These are phyloP conservation scores for Termitomyces sp. DNA, from an alignment of 768 basidiomycete genomes.

Conservation along the genomic window DNA sequence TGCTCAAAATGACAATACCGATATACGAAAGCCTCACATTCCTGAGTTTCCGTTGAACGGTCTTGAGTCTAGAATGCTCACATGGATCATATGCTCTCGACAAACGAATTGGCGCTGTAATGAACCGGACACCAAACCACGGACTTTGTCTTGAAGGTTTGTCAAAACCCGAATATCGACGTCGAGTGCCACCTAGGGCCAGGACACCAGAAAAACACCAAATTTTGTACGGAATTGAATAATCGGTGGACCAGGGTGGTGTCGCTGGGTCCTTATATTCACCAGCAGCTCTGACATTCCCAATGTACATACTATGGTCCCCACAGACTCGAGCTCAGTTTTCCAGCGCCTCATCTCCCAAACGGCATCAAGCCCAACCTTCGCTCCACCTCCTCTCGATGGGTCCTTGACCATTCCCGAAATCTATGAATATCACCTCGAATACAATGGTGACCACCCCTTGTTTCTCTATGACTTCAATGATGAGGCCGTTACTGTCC, in stretches of 20 bases:
- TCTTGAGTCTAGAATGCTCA: background rate
- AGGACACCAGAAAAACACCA: background rate
- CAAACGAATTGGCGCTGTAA: background rate
- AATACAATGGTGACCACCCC: constrained; percentile 15
- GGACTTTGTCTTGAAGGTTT: background rate
- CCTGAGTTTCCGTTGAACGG: background rate
- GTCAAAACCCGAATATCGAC: background rate
- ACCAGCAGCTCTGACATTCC: background rate
- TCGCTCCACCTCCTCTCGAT: constrained; percentile 13
- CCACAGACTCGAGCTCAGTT: background rate
- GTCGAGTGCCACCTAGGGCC: constrained; percentile 19
- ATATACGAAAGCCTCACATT: background rate
- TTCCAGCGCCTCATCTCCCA: background rate
- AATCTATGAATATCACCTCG: constrained; percentile 25
- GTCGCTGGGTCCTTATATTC: background rate
- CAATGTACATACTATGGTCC: background rate
- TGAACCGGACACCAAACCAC: background rate
- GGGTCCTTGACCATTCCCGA: constrained; percentile 19
- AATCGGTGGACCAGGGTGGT: background rate
- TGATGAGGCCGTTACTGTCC: background rate
- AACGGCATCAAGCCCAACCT: background rate
- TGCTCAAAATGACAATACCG: background rate
- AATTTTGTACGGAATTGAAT: too few species aligned
- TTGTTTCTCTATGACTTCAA: background rate
- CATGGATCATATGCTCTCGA: background rate